These are phyloP conservation scores for Cutaneotrichosporon cavernicola DNA, from an alignment of 1,284 basidiomycete genomes.

Conservation along the genomic window DNA sequence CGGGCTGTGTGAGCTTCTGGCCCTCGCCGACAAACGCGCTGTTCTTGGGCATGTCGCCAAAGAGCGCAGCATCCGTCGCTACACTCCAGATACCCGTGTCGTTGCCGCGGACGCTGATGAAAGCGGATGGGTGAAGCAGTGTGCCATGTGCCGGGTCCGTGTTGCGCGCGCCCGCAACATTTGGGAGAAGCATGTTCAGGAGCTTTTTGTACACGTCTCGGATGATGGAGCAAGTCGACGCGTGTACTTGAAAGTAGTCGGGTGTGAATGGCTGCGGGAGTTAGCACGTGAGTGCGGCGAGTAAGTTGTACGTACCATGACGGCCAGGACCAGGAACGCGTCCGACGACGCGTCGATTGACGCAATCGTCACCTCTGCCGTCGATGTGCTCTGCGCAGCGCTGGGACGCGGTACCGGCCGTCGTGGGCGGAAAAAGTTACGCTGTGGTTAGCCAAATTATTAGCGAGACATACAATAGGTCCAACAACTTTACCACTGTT, in stretches of 20 bases:
- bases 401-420: conserved; percentile 20
- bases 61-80: conserved; percentile 37
- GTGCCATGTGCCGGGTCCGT: conserved; percentile 21
- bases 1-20: conserved; percentile 45
- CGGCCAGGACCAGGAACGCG: conserved; percentile 26
- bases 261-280: conserved; percentile 54
- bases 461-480: conserved; percentile 13
- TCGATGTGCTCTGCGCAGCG: conserved; percentile 21
- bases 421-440: conserved; percentile 28
- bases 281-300: too few species aligned
- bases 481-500: conserved; percentile 41
- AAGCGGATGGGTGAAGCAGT: conserved; percentile 35
- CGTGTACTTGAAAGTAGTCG: conserved; percentile 56
- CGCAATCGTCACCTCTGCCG: conserved; percentile 27
- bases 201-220: conserved; percentile 56
- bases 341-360: conserved; percentile 24
- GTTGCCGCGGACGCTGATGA: conserved; percentile 1
- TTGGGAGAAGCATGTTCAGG: conserved; percentile 35
- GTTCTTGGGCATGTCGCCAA: conserved; percentile 40
- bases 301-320: conserved; percentile 19
- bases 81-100: conserved; percentile 10
- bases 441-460: conserved; percentile 6
- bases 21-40: conserved; percentile 46
- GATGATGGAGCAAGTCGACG: conserved; percentile 55
- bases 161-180: conserved; percentile 9